Percentiles rank a stretch among this genome's conserved stretches.
Evolutionary conservation across 2,329 filamentous ascomycete genomes (phyloP).

Genomic region (Cladosporium halotolerans): DNA sequence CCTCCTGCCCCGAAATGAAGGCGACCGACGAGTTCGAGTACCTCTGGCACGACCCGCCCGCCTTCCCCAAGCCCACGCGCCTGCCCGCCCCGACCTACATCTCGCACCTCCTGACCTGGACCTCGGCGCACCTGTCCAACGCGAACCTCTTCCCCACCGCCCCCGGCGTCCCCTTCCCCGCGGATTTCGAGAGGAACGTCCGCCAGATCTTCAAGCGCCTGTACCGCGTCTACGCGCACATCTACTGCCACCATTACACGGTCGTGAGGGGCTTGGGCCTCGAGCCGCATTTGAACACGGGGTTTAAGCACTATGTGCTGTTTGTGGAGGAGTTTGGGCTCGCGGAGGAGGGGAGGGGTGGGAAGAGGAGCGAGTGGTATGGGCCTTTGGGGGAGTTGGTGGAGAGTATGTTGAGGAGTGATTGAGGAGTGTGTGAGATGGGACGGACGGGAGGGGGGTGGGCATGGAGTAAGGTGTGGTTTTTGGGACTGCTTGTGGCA

Average conservation of each 20-base stretch:
- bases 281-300: constrained; percentile 95
- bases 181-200: constrained; percentile 84
- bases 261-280: constrained; percentile 91
- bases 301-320: constrained; percentile 98
- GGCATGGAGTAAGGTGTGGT: not conserved
- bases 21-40: constrained; percentile 99
- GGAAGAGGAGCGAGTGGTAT: constrained; percentile 69
- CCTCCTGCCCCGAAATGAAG: constrained; percentile 98
- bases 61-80: constrained; percentile 93
- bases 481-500: too few species aligned
- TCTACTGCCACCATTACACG: constrained; percentile 97
- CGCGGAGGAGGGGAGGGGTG: constrained; percentile 67
- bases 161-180: constrained; percentile 81
- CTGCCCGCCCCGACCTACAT: constrained; percentile 97
- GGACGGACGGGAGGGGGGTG: not conserved
- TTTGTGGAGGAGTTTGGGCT: constrained; percentile 96
- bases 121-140: constrained; percentile 92
- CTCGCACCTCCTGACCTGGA: constrained; percentile 95
- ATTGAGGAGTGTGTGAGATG: constrained; percentile 45
- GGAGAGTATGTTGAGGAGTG: constrained; percentile 94
- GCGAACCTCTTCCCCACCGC: constrained; percentile 75
- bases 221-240: constrained; percentile 94
- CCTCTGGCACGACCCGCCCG: constrained; percentile 93
- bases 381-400: constrained; percentile 91
- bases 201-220: constrained; percentile 99